phyloP scores from a whole-genome alignment of 176 grass and related monocot species.

The Juncus effusus region DNA sequence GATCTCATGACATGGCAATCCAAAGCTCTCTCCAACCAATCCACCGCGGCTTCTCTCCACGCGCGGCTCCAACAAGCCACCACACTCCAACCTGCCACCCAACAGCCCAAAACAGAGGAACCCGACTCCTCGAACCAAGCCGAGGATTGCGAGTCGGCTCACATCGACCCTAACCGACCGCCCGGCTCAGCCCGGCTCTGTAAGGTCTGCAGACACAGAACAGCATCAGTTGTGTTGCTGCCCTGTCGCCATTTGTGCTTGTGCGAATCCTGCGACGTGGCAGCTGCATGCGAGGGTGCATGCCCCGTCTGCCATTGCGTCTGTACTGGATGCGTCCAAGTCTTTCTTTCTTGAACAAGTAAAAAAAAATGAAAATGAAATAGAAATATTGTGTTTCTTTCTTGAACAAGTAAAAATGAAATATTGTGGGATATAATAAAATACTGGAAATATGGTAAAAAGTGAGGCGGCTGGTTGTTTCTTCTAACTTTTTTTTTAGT shows the following conservation, averaged over 20 bases:
- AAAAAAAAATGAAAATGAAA: background rate
- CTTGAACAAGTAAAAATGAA: background rate
- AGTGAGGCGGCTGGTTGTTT: conserved; percentile 9
- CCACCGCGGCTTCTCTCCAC: conserved; percentile 52
- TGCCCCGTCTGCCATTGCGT: conserved; percentile 50
- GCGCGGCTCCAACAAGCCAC: conserved; percentile 54
- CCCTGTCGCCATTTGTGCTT: conserved; percentile 93
- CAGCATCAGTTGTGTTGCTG: conserved; percentile 49
- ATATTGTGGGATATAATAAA: too few relatives aligned
- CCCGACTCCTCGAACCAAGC: conserved; percentile 18
- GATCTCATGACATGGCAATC: conserved; percentile 60
- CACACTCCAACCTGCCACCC: conserved; percentile 23
- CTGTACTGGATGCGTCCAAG: conserved; percentile 58
- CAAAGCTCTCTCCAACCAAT: conserved; percentile 64
- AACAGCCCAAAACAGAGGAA: conserved; percentile 25
- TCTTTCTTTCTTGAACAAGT: conserved; percentile 37
- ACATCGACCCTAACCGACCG: conserved; percentile 49
- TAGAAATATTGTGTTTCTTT: background rate
- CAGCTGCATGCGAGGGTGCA: conserved; percentile 3
- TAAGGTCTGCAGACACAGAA: conserved; percentile 33
- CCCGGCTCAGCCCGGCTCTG: conserved; percentile 34
- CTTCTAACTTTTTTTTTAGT: background rate
- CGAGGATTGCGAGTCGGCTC: conserved; percentile 56
- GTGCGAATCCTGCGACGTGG: conserved; percentile 54
- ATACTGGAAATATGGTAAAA: background rate